These are phyloP conservation scores for Colletotrichum nymphaeae DNA, from an alignment of 2,329 filamentous ascomycete species.

Conservation along the genomic window DNA sequence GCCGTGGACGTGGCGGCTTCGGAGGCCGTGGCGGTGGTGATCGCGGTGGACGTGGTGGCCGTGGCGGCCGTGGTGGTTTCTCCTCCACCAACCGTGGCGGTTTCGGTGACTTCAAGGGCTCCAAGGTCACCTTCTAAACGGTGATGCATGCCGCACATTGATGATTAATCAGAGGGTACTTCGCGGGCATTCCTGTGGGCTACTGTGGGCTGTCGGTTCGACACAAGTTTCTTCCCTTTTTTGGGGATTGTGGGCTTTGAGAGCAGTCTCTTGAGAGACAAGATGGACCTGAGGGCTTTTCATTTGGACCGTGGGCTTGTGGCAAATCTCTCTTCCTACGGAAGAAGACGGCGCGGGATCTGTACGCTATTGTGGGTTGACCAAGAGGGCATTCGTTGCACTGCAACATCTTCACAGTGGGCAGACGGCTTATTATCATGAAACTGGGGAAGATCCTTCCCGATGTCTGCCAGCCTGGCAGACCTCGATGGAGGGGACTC, in stretches of 20 bases:
- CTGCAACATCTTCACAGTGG: constrained; percentile 37
- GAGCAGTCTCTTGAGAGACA: constrained; percentile 58
- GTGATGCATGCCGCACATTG: constrained; percentile 46
- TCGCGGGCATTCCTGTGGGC: constrained; percentile 59
- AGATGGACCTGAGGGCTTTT: constrained; percentile 68
- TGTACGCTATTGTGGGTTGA: constrained; percentile 37
- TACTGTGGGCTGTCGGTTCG: constrained; percentile 69
- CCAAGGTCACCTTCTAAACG: constrained; percentile 78
- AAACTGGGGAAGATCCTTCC: constrained; percentile 48
- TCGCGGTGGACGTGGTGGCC: constrained; percentile 62
- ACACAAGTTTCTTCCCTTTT: constrained; percentile 49
- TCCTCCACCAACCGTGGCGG: constrained; percentile 54
- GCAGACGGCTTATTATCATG: constrained; percentile 39
- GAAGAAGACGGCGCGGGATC: constrained; percentile 25
- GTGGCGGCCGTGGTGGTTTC: constrained; percentile 65
- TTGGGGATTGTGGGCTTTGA: constrained; percentile 63
- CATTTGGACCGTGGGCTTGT: constrained; percentile 46
- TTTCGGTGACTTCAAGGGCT: constrained; percentile 68
- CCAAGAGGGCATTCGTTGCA: constrained; percentile 46
- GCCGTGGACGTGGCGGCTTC: constrained; percentile 62
- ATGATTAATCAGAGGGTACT: constrained; percentile 56
- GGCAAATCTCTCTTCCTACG: constrained; percentile 35
- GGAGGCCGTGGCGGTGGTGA: constrained; percentile 62
- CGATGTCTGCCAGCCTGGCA: constrained; percentile 33
- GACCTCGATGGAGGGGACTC: constrained; percentile 44